phyloP scores from a whole-genome alignment of 139 green algal species.

The Chara braunii region DNA sequence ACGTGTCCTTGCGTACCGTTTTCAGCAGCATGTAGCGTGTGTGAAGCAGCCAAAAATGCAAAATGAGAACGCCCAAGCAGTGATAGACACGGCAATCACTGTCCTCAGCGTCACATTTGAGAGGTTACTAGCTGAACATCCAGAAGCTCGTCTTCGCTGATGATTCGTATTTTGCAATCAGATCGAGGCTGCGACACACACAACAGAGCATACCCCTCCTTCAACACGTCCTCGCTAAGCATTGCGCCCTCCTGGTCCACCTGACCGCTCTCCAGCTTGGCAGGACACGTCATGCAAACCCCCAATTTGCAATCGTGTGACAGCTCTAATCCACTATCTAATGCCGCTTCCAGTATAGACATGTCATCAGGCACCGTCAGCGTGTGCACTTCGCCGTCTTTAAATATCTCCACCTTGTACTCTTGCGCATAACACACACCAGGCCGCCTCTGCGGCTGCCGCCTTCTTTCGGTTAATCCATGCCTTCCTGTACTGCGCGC shows the following conservation, averaged over 20 bases:
- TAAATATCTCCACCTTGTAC: constrained; percentile 25
- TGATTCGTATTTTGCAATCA: constrained; percentile 39
- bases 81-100: too few species aligned
- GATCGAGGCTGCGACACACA: constrained; percentile 37
- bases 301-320: constrained; percentile 43
- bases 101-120: too few species aligned
- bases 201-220: constrained; percentile 37
- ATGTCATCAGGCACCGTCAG: constrained; percentile 33
- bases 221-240: constrained; percentile 41
- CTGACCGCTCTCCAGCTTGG: constrained; percentile 24
- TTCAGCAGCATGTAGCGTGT: too few species aligned
- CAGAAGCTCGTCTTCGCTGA: constrained; percentile 35
- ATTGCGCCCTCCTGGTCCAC: constrained; percentile 36
- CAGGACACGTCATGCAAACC: constrained; percentile 42
- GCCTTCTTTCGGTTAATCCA: too few species aligned
- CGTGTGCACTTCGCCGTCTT: constrained; percentile 6
- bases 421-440: too few species aligned
- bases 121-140: constrained; percentile 34
- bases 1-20: too few species aligned
- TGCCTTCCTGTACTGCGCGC: too few species aligned
- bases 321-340: constrained; percentile 33
- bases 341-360: constrained; percentile 23
- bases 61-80: too few species aligned
- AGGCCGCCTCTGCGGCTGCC: too few species aligned
- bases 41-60: too few species aligned